A percentile compares a stretch with the other conserved stretches of the same genome.
phyloP scores from a whole-genome alignment of 2,329 filamentous ascomycete genomes.

The Colletotrichum spinosum region DNA sequence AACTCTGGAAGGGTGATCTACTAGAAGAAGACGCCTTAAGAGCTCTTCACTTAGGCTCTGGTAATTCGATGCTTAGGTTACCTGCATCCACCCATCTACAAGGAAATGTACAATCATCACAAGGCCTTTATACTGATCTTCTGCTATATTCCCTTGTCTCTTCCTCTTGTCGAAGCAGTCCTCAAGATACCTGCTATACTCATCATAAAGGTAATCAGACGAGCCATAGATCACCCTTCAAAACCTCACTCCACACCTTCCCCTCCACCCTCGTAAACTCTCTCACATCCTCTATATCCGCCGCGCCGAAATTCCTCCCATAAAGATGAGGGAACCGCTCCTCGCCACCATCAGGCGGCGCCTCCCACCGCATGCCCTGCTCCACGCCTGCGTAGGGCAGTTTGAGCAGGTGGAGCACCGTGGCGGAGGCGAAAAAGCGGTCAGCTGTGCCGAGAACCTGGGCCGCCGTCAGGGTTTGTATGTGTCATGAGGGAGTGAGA shows the following conservation, averaged over 20 bases:
- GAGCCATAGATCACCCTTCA: constrained; percentile 56
- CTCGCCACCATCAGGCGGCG: constrained; percentile 54
- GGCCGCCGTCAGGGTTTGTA: background rate
- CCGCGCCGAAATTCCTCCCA: constrained; percentile 63
- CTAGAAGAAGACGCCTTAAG: too few relatives aligned
- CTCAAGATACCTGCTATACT: too few relatives aligned
- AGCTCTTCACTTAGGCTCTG: too few relatives aligned
- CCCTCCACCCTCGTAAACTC: constrained; percentile 58
- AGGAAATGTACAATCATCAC: too few relatives aligned
- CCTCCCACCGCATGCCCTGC: constrained; percentile 66
- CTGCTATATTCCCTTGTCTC: too few relatives aligned
- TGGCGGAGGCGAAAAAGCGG: constrained; percentile 55
- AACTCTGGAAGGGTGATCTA: too few relatives aligned
- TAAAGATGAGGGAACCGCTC: constrained; percentile 69
- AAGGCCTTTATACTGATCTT: too few relatives aligned
- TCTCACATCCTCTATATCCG: constrained; percentile 60
- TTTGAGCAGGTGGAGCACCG: constrained; percentile 64
- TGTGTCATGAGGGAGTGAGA: background rate
- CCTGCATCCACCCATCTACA: too few relatives aligned
- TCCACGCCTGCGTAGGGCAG: constrained; percentile 60
- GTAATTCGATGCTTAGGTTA: too few relatives aligned
- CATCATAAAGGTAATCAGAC: background rate
- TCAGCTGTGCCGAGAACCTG: constrained; percentile 59
- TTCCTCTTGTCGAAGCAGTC: too few relatives aligned
- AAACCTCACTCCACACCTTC: constrained; percentile 60